Evolutionary conservation across 2,329 filamentous ascomycete genomes (phyloP), one percentile per base, ranked within the genome.

Genomic region (Fusarium pilosicola): DNA sequence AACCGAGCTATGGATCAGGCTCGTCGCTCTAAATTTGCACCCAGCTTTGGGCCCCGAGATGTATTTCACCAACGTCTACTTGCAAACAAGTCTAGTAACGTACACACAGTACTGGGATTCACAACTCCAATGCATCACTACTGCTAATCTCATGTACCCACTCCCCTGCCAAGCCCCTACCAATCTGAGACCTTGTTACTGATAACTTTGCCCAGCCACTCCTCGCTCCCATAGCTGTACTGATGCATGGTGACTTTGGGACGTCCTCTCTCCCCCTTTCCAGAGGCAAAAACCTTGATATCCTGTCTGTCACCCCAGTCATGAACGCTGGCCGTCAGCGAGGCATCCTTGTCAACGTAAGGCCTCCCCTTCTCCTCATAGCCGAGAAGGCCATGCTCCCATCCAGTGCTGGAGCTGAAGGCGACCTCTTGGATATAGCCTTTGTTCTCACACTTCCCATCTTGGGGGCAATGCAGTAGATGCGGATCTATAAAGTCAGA

Each of bases 231-330:
- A 28, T 39, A 54, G 11, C 34, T 28, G 24, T 39, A 54, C 14
- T 54, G 17, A 34, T 52, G n/a, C 30, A 52, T 54, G 7, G 34
- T 54, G 1, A 54, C 17, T 11, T 28, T 54, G 6, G 34, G 51
- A 0, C 24, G 20, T 4, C 51, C 51, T 9, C 18, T 39, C 2
- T 28, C 24, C 2, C 24, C 51, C 14, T 38, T 54, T 3, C 34
- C 51, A 5, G 34, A 39, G 1, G 34, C 24, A 6, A 54, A 54
- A 9, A 54, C 24, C 34, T 28, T 54, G 14, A 54, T 20, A 18
- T 39, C 51, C 10, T 24, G 5, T 24, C 28, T 54, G 14, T 28
- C 24, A 22, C 14, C 14, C 51, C 51, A 54, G 4, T 7, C 3
- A 9, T 28, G 51, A 6, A 38, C 5, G 9, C 7, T 18, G 10